A percentile compares a stretch with the other conserved stretches of the same genome.
These are phyloP conservation scores for Allantophomopsis lycopodina DNA, from an alignment of 2,329 filamentous ascomycete genomes.

Conservation along the genomic window DNA sequence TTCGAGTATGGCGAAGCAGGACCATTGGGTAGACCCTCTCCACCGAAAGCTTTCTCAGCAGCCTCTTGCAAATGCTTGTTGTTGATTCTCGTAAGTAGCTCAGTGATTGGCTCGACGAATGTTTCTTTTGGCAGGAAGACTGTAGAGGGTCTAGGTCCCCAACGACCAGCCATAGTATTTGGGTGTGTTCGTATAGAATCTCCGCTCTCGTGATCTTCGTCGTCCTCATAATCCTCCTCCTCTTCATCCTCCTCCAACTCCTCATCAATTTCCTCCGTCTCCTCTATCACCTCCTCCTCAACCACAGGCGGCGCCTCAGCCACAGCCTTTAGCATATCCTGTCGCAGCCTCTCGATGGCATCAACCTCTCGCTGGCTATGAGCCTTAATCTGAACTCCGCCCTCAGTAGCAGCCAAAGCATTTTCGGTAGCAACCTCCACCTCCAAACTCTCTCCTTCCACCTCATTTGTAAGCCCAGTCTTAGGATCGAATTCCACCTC, in stretches of 20 bases:
- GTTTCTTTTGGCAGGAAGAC: conserved; percentile 58
- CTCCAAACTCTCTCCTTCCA: conserved; percentile 15
- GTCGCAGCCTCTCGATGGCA: conserved; percentile 14
- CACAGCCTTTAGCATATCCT: conserved; percentile 16
- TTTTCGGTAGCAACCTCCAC: conserved; percentile 10
- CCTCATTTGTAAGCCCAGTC: conserved; percentile 17
- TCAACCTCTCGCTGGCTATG: conserved; percentile 17
- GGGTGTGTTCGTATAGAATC: conserved; percentile 52
- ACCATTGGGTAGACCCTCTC: conserved; percentile 61
- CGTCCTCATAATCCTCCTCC: conserved; percentile 11
- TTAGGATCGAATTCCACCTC: conserved; percentile 33
- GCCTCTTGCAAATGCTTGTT: conserved; percentile 62
- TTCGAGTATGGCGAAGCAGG: conserved; percentile 50
- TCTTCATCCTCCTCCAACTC: conserved; percentile 11
- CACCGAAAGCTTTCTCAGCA: conserved; percentile 66
- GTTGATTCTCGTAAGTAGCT: conserved; percentile 53
- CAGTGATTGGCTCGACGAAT: conserved; percentile 55
- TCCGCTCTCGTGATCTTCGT: conserved; percentile 12
- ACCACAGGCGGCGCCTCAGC: conserved; percentile 13
- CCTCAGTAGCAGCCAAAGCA: conserved; percentile 16
- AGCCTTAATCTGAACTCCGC: conserved; percentile 14
- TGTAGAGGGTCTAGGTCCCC: conserved; percentile 59
- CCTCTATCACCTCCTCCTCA: conserved; percentile 8
- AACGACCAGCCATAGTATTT: conserved; percentile 61
- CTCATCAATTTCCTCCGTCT: conserved; percentile 13